Evolutionary conservation across 345 rosid species (phyloP), one percentile per base, ranked within the genome.

Genomic region (Diplotaxis tenuifolia): DNA sequence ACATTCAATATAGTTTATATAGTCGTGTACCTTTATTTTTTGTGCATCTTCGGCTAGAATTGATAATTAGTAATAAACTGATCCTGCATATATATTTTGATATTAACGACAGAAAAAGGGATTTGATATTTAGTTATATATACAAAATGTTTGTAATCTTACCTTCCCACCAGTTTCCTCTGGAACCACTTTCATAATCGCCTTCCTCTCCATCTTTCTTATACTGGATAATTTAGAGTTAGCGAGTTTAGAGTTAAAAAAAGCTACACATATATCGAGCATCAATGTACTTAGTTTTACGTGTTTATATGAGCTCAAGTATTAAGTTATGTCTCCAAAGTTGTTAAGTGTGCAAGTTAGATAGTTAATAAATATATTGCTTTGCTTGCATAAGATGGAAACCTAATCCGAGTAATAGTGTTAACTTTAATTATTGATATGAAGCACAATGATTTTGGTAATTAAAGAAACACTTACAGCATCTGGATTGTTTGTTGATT

Each of bases 121-220:
- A 78, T 11, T 6, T 38, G 25, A 11, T 2, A 15, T n/a, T 32
- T n/a, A 32, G 12, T 36, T 65, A 49, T 11, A 18, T 36, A 47
- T 29, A n/a, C 36, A 19, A 27, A 57, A 54, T 54, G 29, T 21
- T 29, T 55, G 42, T 22, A 27, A 58, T 31, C 77, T 58, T 81
- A 93, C 98, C 98, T 79, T 91, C 83, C 98, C 98, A 93, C 98
- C 98, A 93, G 65, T 93, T 89, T 18, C 96, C 98, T 80, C 96
- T 83, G 4, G 94, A 89, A 64, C 89, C 97, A 76, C 84, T 70
- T 45, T 85, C 78, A 1, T 87, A 62, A 80, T 85, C 85, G 67
- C 60, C 84, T 68, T 86, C 83, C 40, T 62, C 85, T 20, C 76
- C 87, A 60, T 84, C 87, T 78, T 84, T 88, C 86, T 93, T 86